Percentiles rank a stretch among this genome's conserved stretches.
Conservation (phyloP, 23 red algal genomes). For the Pyropia yezoensis region DNA sequence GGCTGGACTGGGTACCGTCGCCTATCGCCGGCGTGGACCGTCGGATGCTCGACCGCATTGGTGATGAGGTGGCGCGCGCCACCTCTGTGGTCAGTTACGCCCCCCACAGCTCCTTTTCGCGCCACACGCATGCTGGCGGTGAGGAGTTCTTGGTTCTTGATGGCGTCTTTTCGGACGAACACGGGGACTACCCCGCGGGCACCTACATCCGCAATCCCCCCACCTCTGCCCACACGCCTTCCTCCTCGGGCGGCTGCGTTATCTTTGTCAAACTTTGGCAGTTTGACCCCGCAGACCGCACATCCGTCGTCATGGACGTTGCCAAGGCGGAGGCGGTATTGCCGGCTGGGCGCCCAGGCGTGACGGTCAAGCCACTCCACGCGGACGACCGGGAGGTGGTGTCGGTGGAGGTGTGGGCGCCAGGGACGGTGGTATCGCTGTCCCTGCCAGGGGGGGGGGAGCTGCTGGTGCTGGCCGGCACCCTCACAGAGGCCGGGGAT, state of each 20-base stretch:
- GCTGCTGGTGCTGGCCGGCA: too few species aligned
- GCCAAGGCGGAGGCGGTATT: too few species aligned
- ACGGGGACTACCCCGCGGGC: constrained; percentile 1
- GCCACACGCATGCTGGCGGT: neutral
- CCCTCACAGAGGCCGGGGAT: too few species aligned
- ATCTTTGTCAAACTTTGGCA: constrained; percentile 3
- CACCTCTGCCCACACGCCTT: neutral
- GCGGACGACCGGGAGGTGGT: too few species aligned
- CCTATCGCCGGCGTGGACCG: neutral
- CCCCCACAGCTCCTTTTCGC: neutral
- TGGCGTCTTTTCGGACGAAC: constrained; percentile 2
- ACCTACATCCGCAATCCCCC: constrained; percentile 3
- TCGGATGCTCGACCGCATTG: constrained; percentile 5
- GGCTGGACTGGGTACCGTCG: neutral
- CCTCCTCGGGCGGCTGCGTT: neutral
- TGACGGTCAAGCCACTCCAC: too few species aligned
- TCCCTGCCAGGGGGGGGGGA: too few species aligned
- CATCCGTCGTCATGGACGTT: too few species aligned
- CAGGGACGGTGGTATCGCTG: too few species aligned
- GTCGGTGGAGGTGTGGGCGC: too few species aligned
- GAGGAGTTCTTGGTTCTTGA: constrained; percentile 7
- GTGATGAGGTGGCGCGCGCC: constrained; percentile 1
- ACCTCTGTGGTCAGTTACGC: neutral
- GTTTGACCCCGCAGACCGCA: neutral
- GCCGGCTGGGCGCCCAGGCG: too few species aligned